phyloP scores from a whole-genome alignment of 345 rosid species.

The Eucalyptus melliodora region DNA sequence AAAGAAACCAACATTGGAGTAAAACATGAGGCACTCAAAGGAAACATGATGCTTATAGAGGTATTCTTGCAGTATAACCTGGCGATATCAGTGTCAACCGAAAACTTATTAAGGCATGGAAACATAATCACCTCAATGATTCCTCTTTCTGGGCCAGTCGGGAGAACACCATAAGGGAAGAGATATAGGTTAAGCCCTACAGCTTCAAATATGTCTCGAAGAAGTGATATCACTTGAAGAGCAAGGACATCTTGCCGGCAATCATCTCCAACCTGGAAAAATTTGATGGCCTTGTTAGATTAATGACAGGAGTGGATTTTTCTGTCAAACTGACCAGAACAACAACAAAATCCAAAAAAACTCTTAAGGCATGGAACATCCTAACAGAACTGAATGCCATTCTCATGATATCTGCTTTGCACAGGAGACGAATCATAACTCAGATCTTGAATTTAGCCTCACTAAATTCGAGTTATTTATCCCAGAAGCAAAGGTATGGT shows the following conservation, averaged over 20 bases:
- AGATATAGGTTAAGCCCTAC: constrained; percentile 80
- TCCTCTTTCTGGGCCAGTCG: constrained; percentile 94
- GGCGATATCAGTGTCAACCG: not conserved
- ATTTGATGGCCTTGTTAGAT: not conserved
- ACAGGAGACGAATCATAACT: not conserved
- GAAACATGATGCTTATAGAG: not conserved
- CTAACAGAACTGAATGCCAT: not conserved
- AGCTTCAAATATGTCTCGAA: constrained; percentile 83
- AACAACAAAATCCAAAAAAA: not conserved
- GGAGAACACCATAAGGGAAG: constrained; percentile 98
- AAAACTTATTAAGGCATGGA: not conserved
- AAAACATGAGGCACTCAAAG: not conserved
- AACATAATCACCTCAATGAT: constrained; percentile 71
- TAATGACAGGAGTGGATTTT: not conserved
- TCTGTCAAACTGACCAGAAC: not conserved
- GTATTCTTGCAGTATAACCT: not conserved
- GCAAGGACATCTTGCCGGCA: constrained; percentile 99
- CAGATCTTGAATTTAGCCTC: not conserved
- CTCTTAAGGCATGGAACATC: not conserved
- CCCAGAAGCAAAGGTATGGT: not conserved
- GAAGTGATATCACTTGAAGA: constrained; percentile 93
- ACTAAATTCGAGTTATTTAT: not conserved
- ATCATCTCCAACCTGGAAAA: constrained; percentile 92
- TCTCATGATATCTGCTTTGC: not conserved
- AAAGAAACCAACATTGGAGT: not conserved